These are phyloP conservation scores for Salvia miltiorrhiza DNA, from an alignment of 257 asterid genomes.

Conservation along the genomic window DNA sequence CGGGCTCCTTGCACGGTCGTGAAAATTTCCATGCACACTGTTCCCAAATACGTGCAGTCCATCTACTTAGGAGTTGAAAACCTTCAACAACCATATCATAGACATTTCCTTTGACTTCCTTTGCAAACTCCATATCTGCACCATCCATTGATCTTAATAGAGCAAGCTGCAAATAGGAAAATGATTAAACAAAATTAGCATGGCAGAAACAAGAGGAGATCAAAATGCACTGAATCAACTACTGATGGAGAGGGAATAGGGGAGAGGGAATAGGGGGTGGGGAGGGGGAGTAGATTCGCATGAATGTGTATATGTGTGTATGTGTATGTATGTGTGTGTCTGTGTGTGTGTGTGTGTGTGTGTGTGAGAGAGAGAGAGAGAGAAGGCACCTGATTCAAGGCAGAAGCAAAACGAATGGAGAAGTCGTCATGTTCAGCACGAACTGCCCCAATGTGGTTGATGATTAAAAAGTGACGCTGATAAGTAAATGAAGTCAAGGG, in stretches of 20 bases:
- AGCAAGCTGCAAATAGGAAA: constrained; percentile 59
- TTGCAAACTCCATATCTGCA: constrained; percentile 90
- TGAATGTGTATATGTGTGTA: too few relatives aligned
- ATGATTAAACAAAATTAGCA: constrained; percentile 7
- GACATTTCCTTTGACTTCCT: constrained; percentile 89
- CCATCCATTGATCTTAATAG: constrained; percentile 74
- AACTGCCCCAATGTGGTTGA: constrained; percentile 77
- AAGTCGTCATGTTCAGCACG: constrained; percentile 99
- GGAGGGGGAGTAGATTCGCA: neutral
- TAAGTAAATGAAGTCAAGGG: constrained; percentile 76
- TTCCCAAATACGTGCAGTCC: constrained; percentile 98
- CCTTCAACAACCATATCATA: constrained; percentile 99
- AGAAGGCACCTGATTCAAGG: constrained; percentile 79
- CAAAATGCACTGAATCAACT: neutral
- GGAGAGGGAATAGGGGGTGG: too few relatives aligned
- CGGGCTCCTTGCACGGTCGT: constrained; percentile 92
- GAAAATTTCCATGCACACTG: constrained; percentile 99
- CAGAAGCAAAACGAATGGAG: constrained; percentile 83
- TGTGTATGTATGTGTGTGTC: too few relatives aligned
- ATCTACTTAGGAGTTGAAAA: constrained; percentile 92
- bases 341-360: too few relatives aligned
- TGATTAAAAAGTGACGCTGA: constrained; percentile 85
- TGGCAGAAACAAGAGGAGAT: neutral
- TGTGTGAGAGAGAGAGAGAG: constrained; percentile 2
- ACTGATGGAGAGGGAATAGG: neutral